phyloP scores from a whole-genome alignment of 129 eudicot genomes.

The Flaveria sonorensis region DNA sequence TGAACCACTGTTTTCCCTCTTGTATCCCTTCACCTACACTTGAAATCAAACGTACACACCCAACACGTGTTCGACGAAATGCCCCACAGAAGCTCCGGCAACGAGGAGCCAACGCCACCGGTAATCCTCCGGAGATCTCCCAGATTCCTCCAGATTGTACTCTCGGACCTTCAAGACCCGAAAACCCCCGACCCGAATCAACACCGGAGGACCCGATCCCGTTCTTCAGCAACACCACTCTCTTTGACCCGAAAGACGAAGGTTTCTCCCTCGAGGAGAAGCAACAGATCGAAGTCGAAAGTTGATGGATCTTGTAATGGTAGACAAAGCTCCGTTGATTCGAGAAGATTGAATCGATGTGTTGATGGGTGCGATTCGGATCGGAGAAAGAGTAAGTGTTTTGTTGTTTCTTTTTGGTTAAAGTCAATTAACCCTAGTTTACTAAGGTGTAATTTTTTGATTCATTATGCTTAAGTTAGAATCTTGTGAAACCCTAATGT shows the following conservation, averaged over 20 bases:
- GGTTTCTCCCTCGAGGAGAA: slow-evolving; percentile 9
- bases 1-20: slow-evolving; percentile 7
- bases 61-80: slow-evolving; percentile 66
- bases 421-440: slow-evolving; percentile 1
- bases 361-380: background rate
- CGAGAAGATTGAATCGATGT: slow-evolving; percentile 27
- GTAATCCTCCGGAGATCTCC: slow-evolving; percentile 59
- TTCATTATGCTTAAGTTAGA: background rate
- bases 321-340: background rate
- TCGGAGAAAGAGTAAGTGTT: slow-evolving; percentile 22
- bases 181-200: slow-evolving; percentile 33
- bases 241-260: background rate
- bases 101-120: slow-evolving; percentile 23
- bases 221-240: background rate
- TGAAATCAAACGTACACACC: slow-evolving; percentile 16
- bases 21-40: background rate
- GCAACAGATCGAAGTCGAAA: slow-evolving; percentile 3
- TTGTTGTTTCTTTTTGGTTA: background rate
- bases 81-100: slow-evolving; percentile 43
- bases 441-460: background rate
- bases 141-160: slow-evolving; percentile 40
- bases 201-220: slow-evolving; percentile 24
- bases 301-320: slow-evolving; percentile 12
- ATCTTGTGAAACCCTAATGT: background rate
- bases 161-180: slow-evolving; percentile 23